A percentile compares a stretch with the other conserved stretches of the same genome.
Conservation (phyloP, 106 monocot species). For the Acorus gramineus region DNA sequence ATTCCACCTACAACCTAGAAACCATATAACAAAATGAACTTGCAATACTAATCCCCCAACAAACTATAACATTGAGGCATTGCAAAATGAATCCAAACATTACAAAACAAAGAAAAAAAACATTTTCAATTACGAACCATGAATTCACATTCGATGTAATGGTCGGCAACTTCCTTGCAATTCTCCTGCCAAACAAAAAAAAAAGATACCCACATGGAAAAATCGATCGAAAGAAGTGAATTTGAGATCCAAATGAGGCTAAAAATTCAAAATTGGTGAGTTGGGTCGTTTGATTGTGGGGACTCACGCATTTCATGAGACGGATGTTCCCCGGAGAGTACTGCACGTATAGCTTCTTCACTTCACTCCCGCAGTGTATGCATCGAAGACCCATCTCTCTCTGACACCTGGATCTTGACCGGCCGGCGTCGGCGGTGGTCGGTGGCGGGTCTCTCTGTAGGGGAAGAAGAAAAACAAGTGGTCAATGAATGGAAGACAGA, state of each 20-base stretch:
- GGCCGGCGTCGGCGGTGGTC: too few species aligned
- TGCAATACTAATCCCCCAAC: neutral
- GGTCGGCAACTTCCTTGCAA: slow-evolving; percentile 79
- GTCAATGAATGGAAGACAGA: too few species aligned
- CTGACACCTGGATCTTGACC: neutral
- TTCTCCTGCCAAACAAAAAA: slow-evolving; percentile 32
- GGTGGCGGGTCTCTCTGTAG: too few species aligned
- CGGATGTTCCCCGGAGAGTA: slow-evolving; percentile 88
- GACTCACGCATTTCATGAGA: slow-evolving; percentile 78
- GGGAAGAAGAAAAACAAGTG: too few species aligned
- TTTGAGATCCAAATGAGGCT: neutral
- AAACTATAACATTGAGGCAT: neutral
- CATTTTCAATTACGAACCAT: slow-evolving; percentile 39
- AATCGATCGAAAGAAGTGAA: neutral
- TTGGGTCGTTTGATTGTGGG: too few species aligned
- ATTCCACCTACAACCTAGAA: too few species aligned
- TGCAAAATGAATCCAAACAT: neutral
- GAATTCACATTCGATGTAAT: slow-evolving; percentile 95
- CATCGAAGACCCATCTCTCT: slow-evolving; percentile 17
- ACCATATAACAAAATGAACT: too few species aligned
- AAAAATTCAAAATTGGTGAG: neutral
- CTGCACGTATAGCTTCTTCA: slow-evolving; percentile 40
- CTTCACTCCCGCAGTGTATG: slow-evolving; percentile 41
- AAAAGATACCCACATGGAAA: neutral
- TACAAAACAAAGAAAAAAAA: neutral